phyloP scores from a whole-genome alignment of 306 rosid genomes.

The Prosopis cineraria region DNA sequence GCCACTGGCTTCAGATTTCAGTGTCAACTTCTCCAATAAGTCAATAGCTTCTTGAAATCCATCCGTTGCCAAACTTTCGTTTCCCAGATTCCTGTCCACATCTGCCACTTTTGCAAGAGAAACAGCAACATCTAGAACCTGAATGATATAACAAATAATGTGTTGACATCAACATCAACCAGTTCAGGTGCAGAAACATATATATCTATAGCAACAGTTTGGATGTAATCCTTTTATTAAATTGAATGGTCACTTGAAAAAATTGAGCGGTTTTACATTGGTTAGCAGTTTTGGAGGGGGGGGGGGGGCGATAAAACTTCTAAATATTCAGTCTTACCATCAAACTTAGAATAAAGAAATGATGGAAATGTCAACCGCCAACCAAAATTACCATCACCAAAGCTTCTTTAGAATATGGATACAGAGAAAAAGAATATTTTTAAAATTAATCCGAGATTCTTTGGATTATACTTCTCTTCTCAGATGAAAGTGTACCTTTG shows the following conservation, averaged over 20 bases:
- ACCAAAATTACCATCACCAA: background rate
- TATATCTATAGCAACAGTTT: background rate
- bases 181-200: background rate
- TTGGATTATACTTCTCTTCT: background rate
- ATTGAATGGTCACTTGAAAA: background rate
- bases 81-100: constrained; percentile 80
- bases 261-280: too few relatives aligned
- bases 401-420: background rate
- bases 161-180: constrained; percentile 31
- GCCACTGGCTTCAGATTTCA: constrained; percentile 63
- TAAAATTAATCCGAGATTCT: background rate
- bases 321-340: background rate
- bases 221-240: background rate
- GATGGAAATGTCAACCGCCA: background rate
- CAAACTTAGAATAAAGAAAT: background rate
- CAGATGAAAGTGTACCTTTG: background rate
- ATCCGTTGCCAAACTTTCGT: constrained; percentile 69
- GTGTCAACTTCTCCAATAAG: constrained; percentile 62
- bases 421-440: background rate
- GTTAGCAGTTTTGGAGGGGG: too few relatives aligned
- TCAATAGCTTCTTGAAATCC: constrained; percentile 89
- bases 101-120: constrained; percentile 96
- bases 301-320: too few relatives aligned
- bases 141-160: constrained; percentile 29
- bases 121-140: constrained; percentile 84